These are phyloP conservation scores for Podosphaera xanthii DNA, from an alignment of 2,329 filamentous ascomycete species.

Conservation along the genomic window DNA sequence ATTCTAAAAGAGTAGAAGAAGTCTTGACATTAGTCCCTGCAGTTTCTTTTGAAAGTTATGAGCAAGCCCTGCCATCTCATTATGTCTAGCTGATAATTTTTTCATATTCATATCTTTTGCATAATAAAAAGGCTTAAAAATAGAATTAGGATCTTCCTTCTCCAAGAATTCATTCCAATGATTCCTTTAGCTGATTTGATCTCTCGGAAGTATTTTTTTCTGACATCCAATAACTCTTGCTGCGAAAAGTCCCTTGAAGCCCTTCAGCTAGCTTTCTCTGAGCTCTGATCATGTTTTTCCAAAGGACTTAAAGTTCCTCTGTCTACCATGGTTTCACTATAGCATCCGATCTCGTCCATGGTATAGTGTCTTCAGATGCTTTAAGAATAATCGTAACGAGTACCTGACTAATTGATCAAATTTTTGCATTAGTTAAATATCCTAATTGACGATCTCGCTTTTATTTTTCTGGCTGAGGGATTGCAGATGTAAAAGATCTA, in stretches of 20 bases:
- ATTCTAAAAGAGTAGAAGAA: background rate
- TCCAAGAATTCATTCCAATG: background rate
- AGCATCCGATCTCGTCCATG: background rate
- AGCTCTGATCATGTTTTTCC: background rate
- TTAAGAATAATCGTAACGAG: background rate
- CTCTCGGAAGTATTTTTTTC: background rate
- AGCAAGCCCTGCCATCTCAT: background rate
- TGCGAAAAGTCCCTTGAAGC: background rate
- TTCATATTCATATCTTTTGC: background rate
- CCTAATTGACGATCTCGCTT: background rate
- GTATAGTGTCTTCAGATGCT: background rate
- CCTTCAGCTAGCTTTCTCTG: background rate
- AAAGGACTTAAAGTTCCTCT: background rate
- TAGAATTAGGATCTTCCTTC: background rate
- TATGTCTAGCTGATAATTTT: background rate
- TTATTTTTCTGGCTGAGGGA: background rate
- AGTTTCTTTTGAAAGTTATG: background rate
- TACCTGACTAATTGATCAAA: background rate
- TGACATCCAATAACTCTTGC: background rate
- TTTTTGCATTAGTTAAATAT: background rate
- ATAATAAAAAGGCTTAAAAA: background rate
- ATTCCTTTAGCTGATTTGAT: background rate
- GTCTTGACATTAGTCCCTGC: background rate
- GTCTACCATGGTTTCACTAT: background rate
- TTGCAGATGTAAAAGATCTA: background rate